Evolutionary conservation across 1,139 yeast genomes (phyloP).

Genomic region (Candida tetrigidarum): DNA sequence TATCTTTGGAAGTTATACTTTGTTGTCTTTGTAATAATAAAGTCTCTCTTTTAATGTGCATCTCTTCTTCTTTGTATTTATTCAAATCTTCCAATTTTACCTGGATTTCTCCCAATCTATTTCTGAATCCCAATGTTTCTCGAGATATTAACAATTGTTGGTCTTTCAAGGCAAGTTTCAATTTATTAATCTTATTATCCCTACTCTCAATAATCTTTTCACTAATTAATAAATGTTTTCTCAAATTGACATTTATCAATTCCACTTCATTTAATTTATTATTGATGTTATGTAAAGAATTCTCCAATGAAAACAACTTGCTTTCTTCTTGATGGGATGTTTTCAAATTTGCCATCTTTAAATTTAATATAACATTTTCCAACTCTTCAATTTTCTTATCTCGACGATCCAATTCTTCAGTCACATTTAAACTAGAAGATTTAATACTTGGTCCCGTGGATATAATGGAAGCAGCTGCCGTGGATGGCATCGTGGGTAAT

Average conservation of each 20-base stretch:
- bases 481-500: conserved; percentile 11
- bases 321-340: conserved; percentile 51
- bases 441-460: conserved; percentile 5
- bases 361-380: conserved; percentile 39
- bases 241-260: conserved; percentile 39
- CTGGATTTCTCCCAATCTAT: conserved; percentile 41
- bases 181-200: conserved; percentile 58
- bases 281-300: conserved; percentile 39
- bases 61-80: conserved; percentile 16
- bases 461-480: conserved; percentile 1
- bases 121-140: conserved; percentile 59
- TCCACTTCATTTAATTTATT: conserved; percentile 47
- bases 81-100: conserved; percentile 43
- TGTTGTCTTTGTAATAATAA: conserved; percentile 9
- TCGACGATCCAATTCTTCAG: conserved; percentile 32
- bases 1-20: background rate
- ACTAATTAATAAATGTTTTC: conserved; percentile 53
- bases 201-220: conserved; percentile 64
- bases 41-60: conserved; percentile 10
- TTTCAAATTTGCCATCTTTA: conserved; percentile 40
- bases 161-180: conserved; percentile 55
- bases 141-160: conserved; percentile 53
- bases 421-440: conserved; percentile 1
- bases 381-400: conserved; percentile 42
- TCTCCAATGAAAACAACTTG: conserved; percentile 42